Percentiles rank a stretch among this genome's conserved stretches.
Evolutionary conservation across 1,284 basidiomycete genomes (phyloP).

Genomic region (Pseudozyma thailandica): DNA sequence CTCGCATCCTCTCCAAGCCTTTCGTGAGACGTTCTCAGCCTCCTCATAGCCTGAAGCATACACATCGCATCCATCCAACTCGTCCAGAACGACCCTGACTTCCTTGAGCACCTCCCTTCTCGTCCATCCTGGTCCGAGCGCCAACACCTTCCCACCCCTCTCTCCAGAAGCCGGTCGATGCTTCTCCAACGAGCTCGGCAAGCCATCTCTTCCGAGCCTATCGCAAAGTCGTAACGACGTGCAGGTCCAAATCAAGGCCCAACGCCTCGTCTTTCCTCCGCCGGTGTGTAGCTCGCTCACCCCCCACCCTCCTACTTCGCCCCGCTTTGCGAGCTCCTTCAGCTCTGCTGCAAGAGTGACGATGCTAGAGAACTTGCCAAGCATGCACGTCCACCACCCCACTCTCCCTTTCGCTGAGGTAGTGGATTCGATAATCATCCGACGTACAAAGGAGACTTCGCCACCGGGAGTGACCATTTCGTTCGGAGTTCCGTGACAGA

Average conservation of each 20-base stretch:
- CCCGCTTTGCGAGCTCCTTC: constrained; percentile 65
- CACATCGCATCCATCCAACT: constrained; percentile 19
- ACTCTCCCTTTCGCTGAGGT: constrained; percentile 63
- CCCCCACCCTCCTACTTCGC: constrained; percentile 77
- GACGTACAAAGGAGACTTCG: constrained; percentile 80
- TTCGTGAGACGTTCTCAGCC: no score
- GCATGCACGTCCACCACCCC: constrained; percentile 87
- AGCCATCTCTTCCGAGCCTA: constrained; percentile 5
- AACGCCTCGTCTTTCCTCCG: constrained; percentile 83
- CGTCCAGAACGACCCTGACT: constrained; percentile 2
- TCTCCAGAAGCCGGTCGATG: constrained; percentile 1
- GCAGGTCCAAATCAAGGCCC: constrained; percentile 81
- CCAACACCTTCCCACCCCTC: constrained; percentile 2
- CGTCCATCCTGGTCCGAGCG: constrained; percentile 18
- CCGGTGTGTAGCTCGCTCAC: constrained; percentile 78
- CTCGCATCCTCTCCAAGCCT: no score
- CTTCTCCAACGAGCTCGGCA: constrained; percentile 9
- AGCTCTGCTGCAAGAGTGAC: constrained; percentile 74
- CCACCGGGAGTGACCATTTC: constrained; percentile 91
- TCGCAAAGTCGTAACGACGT: constrained; percentile 18
- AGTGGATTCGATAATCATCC: constrained; percentile 82
- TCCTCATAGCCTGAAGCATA: constrained; percentile 4
- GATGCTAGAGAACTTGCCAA: constrained; percentile 85
- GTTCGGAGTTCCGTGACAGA: constrained; percentile 77
- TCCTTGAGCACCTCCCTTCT: constrained; percentile 13